Percentiles rank a stretch among this genome's conserved stretches.
Conservation (phyloP, 495 filamentous ascomycete species). For the Penicillium canariense region DNA sequence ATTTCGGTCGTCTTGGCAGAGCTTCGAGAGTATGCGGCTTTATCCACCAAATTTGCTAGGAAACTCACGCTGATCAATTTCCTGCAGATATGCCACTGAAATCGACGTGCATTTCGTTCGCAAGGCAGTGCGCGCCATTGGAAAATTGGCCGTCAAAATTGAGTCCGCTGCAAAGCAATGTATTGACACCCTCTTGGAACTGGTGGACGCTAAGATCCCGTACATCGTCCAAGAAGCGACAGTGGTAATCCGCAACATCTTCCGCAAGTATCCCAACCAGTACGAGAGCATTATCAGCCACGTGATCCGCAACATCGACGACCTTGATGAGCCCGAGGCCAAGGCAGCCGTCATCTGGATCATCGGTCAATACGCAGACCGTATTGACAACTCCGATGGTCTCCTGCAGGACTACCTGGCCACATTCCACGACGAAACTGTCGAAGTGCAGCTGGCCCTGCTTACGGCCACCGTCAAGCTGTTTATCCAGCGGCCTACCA, state of each 20-base stretch:
- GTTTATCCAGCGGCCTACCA: constrained; percentile 95
- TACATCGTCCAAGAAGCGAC: constrained; percentile 99
- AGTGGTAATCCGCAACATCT: constrained; percentile 98
- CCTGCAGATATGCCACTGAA: constrained; percentile 79
- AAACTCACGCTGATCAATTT: constrained; percentile 3
- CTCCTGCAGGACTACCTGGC: constrained; percentile 93
- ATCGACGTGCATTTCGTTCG: constrained; percentile 99
- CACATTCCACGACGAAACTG: constrained; percentile 87
- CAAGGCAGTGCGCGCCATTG: constrained; percentile 95
- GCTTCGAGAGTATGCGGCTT: constrained; percentile 66
- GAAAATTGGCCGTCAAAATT: constrained; percentile 98
- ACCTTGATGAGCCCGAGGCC: constrained; percentile 96
- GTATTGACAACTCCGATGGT: constrained; percentile 93
- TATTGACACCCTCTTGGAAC: constrained; percentile 87
- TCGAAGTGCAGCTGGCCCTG: constrained; percentile 92
- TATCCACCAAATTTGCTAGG: neutral
- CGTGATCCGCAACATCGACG: constrained; percentile 94
- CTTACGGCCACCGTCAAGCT: constrained; percentile 97
- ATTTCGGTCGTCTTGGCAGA: constrained; percentile 95
- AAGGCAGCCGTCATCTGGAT: constrained; percentile 99
- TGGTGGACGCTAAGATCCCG: constrained; percentile 97
- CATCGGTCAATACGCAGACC: constrained; percentile 94
- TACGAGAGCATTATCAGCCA: constrained; percentile 97
- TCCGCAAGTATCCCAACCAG: constrained; percentile 97
- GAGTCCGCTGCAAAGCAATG: constrained; percentile 87